Base-by-base conservation (phyloP, 2,329 filamentous ascomycete species). In the Colletotrichum orbiculare region DNA sequence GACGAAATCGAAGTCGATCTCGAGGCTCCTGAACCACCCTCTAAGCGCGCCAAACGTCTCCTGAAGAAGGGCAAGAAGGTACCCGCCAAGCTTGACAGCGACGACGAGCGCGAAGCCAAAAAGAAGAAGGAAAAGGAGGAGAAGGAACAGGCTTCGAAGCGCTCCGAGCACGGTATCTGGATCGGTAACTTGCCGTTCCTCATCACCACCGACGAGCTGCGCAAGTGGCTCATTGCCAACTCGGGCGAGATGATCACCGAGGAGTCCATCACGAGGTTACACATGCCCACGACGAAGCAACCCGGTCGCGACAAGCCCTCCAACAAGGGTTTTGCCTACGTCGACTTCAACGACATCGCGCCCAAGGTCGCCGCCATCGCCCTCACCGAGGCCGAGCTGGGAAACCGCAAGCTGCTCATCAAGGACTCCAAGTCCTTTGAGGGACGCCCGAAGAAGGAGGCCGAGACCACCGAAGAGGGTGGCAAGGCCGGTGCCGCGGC, bases 281-380 rank as follows among this genome's bases (percentile, higher is more conserved):
- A 97, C 77, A 82, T 97, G 73, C 94, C 94, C 1, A 86, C 81
- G 8, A 83, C 81, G 64, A 90, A 86, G 69, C 87, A 85, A 54
- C 69, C 73, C 38, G 75, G 72, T 50, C 70, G 69, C 46, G 79
- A 80, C 69, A 82, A 81, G 69, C 78, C 77, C 84, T 71, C 78
- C 71, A 99, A 98, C 82, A 95, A 91, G 78, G 96, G 96, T 13
- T 99, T 97, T 75, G 96, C 96, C 59, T 99, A 99, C 74, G 89
- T 99, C 69, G 96, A 99, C 76, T 97, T 99, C 74, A 82, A 88
- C 49, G 90, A 86, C 33, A 85, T 90, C 45, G 80, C 79, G n/a
- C 86, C 89, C 47, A 86, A 94, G 73, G 82, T 93, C 39, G 87
- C 90, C n/a, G 94, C 94, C 50, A 85, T 97, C 68, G 90, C 88